Percentiles rank a stretch among this genome's conserved stretches.
Evolutionary conservation across 2,329 filamentous ascomycete species (phyloP).

Genomic region (Pseudogymnoascus sp.): DNA sequence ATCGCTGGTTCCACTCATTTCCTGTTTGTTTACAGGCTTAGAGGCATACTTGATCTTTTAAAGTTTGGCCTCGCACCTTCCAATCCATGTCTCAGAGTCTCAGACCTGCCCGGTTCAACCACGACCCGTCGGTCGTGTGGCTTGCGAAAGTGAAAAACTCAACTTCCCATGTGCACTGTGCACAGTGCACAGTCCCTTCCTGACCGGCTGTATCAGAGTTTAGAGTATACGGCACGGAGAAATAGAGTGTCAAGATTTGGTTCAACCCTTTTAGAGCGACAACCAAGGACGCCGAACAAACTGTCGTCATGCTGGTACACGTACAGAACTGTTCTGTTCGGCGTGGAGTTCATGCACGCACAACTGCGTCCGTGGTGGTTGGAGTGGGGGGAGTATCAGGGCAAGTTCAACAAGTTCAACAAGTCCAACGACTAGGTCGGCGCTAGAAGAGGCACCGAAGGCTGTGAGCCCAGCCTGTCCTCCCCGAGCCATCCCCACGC

Average conservation of each 20-base stretch:
- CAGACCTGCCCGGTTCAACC: not conserved
- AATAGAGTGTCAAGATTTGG: not conserved
- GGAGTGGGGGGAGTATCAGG: not conserved
- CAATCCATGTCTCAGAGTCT: slow-evolving; percentile 2
- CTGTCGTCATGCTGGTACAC: not conserved
- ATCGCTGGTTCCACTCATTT: not conserved
- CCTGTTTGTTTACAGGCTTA: not conserved
- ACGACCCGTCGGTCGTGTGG: not conserved
- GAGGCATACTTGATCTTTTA: not conserved
- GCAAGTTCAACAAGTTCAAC: not conserved
- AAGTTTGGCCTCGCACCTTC: slow-evolving; percentile 1
- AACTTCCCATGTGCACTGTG: not conserved
- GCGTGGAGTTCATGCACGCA: not conserved
- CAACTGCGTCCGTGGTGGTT: not conserved
- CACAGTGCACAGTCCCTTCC: too few species aligned
- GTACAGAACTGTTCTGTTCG: not conserved
- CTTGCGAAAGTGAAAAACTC: not conserved
- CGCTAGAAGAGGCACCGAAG: slow-evolving; percentile 3
- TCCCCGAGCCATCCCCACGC: not conserved
- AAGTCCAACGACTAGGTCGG: not conserved
- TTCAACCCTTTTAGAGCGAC: not conserved
- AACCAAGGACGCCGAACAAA: not conserved
- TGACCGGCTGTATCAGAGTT: not conserved
- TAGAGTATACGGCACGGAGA: not conserved
- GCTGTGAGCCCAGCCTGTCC: not conserved